Evolutionary conservation across 441 rosid species (phyloP), one percentile per base, ranked within the genome.

Genomic region (Erysimum cheiri): DNA sequence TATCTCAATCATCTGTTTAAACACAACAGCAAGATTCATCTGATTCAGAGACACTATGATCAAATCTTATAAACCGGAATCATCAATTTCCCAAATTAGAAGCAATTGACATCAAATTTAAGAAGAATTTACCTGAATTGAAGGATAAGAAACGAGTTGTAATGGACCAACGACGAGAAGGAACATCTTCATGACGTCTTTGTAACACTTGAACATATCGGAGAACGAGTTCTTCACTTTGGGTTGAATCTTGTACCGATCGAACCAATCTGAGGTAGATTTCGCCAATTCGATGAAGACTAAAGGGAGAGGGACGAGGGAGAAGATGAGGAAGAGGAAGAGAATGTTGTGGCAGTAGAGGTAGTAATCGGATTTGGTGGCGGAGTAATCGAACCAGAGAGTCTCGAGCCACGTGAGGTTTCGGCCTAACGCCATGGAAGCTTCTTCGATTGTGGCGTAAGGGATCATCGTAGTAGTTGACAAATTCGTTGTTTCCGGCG

Each of bases 301-400:
- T 7, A 88, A n/a, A 32, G 97, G 97, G 43, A 91, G 52, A 26
- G 98, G 96, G 17, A 78, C 89, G 52, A 93, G 6, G 1, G 97
- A 77, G 81, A 93, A 91, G 52, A 87, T 64, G 48, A 85, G 56
- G 73, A 89, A 89, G 61, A 93, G 81, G 67, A 93, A 87, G 52
- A 91, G 66, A 67, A 89, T 81, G 83, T 85, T 91, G 81, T 93
- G 98, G 76, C 95, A 83, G 80, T 77, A 89, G 54, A 93, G 91
- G 63, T 71, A 80, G 85, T 85, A 91, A 78, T 91, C 96, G 14
- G 97, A 91, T 71, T 88, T 91, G 1, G 69, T 50, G 10, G 88
- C 87, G 35, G 98, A 88, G 86, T 93, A 93, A 62, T 82, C 81
- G 83, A 85, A 83, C 98, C 98, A 93, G n/a, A 84, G 40, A 0